Percentiles rank a stretch among this genome's conserved stretches.
phyloP scores from a whole-genome alignment of 768 basidiomycete species.

The Pleurotus salmoneostramineus region DNA sequence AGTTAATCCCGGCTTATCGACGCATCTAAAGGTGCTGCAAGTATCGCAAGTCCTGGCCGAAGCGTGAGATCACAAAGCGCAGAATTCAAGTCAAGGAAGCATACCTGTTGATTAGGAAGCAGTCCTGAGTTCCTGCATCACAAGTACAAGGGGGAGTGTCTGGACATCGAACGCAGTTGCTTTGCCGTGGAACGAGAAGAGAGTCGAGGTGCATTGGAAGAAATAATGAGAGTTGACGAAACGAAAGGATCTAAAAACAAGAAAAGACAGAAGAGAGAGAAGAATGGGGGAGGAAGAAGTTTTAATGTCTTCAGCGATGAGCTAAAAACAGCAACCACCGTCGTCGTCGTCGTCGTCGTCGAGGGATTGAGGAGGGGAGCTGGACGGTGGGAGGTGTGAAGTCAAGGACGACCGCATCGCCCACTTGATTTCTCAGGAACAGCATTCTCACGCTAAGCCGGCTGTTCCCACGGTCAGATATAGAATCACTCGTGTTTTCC shows the following conservation, averaged over 20 bases:
- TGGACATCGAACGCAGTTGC: constrained; percentile 47
- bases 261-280: constrained; percentile 12
- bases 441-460: constrained; percentile 4
- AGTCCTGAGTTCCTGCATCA: constrained; percentile 41
- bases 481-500: too few species aligned
- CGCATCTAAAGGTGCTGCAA: constrained; percentile 54
- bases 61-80: constrained; percentile 10
- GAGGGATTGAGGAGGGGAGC: constrained; percentile 9
- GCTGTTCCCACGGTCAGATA: constrained; percentile 3
- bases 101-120: constrained; percentile 59
- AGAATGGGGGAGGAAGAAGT: constrained; percentile 18
- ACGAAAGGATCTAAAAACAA: constrained; percentile 19
- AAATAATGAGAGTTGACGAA: constrained; percentile 20
- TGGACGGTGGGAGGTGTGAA: constrained; percentile 1
- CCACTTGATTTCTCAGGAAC: neutral
- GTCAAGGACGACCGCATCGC: neutral
- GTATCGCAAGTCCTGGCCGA: constrained; percentile 49
- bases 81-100: constrained; percentile 13
- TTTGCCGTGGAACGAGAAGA: constrained; percentile 35
- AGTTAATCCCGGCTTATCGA: constrained; percentile 24
- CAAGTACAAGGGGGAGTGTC: constrained; percentile 52
- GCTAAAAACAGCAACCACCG: neutral
- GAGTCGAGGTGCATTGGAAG: constrained; percentile 26
- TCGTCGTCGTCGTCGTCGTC: constrained; percentile 9
- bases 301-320: constrained; percentile 16